Evolutionary conservation across 169 alveolate genomes (phyloP).

Genomic region (Eimeria praecox): DNA sequence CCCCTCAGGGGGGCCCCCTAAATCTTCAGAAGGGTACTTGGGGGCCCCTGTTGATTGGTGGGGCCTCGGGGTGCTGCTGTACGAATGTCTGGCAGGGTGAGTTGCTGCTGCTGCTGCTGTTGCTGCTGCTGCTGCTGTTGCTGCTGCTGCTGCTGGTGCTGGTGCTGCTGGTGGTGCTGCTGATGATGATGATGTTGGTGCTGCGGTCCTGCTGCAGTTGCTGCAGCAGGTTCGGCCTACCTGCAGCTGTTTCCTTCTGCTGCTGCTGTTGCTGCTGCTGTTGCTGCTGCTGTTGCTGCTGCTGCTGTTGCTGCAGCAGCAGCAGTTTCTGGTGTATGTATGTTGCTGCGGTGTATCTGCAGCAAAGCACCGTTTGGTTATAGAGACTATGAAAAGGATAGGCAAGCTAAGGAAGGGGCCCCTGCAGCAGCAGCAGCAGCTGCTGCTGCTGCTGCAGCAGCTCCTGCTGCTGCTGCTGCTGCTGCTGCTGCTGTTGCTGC

Average conservation of each 20-base stretch:
- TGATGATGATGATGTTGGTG: not conserved
- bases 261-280: slow-evolving; percentile 26
- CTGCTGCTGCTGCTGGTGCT: slow-evolving; percentile 43
- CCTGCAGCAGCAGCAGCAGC: not conserved
- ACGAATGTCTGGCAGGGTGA: slow-evolving; percentile 92
- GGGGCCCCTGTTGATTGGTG: slow-evolving; percentile 89
- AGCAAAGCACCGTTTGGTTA: slow-evolving; percentile 67
- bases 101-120: slow-evolving; percentile 25
- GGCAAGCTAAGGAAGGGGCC: slow-evolving; percentile 23
- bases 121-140: slow-evolving; percentile 49
- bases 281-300: slow-evolving; percentile 14
- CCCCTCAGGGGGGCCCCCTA: no score
- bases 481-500: not conserved
- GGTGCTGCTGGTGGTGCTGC: no score
- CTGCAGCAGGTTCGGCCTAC: not conserved
- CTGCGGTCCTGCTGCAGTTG: not conserved
- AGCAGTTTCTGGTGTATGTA: not conserved
- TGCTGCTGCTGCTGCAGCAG: not conserved
- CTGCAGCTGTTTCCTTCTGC: slow-evolving; percentile 2
- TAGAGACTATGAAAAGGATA: slow-evolving; percentile 44
- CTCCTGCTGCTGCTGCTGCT: not conserved
- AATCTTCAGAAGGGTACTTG: slow-evolving; percentile 11
- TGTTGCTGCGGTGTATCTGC: not conserved
- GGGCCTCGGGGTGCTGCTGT: slow-evolving; percentile 88
- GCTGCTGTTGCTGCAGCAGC: no score